Percentiles rank a stretch among this genome's conserved stretches.
These are phyloP conservation scores for Cercospora sesami DNA, from an alignment of 2,329 filamentous ascomycete genomes.

Conservation along the genomic window DNA sequence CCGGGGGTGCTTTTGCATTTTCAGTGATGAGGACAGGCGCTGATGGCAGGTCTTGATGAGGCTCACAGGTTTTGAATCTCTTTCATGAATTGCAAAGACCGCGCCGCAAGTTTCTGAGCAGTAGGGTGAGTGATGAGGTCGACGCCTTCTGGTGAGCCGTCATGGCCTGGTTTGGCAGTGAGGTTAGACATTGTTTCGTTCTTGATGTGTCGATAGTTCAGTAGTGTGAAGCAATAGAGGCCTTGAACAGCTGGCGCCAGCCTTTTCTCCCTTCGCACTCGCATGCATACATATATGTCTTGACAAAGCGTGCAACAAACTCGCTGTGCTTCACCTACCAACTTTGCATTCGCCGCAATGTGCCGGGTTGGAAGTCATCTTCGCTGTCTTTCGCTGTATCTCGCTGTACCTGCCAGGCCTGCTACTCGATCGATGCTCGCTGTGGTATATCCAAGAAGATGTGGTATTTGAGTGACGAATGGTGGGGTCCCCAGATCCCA, in stretches of 20 bases:
- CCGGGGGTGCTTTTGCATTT: constrained; percentile 38
- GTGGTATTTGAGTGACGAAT: neutral
- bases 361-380: neutral
- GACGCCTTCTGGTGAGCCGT: constrained; percentile 30
- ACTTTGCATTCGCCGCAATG: constrained; percentile 20
- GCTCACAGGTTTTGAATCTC: constrained; percentile 31
- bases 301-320: neutral
- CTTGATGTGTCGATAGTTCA: neutral
- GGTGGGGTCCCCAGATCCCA: neutral
- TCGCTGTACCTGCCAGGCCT: neutral
- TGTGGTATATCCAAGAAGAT: neutral
- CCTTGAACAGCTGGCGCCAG: neutral
- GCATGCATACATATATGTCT: neutral
- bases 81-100: constrained; percentile 30
- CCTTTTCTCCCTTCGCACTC: neutral
- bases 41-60: neutral
- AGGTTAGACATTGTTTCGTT: constrained; percentile 14
- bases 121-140: constrained; percentile 28
- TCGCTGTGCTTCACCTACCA: constrained; percentile 8
- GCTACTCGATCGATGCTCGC: neutral
- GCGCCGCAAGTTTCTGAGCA: constrained; percentile 27
- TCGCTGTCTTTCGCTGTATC: neutral
- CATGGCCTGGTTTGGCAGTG: constrained; percentile 18
- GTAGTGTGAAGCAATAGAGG: neutral
- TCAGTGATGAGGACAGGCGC: neutral